Evolutionary conservation across 176 grass and related monocot species (phyloP), one percentile per base, ranked within the genome.

Genomic region (Oryza glaberrima): DNA sequence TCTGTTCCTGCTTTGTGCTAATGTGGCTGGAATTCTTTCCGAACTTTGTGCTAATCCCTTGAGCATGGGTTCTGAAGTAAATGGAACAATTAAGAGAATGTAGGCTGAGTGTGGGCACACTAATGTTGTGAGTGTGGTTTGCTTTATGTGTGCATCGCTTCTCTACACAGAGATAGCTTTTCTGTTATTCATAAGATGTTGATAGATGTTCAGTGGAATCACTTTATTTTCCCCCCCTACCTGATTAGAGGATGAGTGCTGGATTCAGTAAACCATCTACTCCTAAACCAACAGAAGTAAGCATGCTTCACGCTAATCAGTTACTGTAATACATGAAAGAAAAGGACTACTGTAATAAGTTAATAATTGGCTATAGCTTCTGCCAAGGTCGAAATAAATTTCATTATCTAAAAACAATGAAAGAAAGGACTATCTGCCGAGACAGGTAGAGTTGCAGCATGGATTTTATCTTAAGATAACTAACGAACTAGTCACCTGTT

Each of bases 151-250:
- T 64, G 38, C 84, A 79, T 90, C 69, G 68, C 46, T 67, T 54
- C 66, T 86, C 32, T 71, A 52, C 60, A 75, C 58, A 67, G 0
- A 65, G 7, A 23, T 38, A 60, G 11, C 19, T 47, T 90, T 73
- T 86, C 36, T 67, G 67, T 83, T 90, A 86, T 30, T 78, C 74
- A 10, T n/a, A 75, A 83, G 79, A 90, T 47, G 79, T 86, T 61
- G 88, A 83, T 40, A 78, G 65, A 73, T 90, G 74, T 86, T 83
- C 32, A 78, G 79, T 79, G 68, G 73, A 67, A 60, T 20, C 60
- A 48, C 79, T 81, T 82, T 20, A 11, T 9, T 68, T 77, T 45
- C 75, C 38, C 30, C 16, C 35, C 35, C 35, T 68, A 38, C 34
- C 60, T 73, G 84, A 86, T 86, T 25, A 82, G 36, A 20, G 7